Base-by-base conservation (phyloP, 345 rosid species). In the Populus davidiana region DNA sequence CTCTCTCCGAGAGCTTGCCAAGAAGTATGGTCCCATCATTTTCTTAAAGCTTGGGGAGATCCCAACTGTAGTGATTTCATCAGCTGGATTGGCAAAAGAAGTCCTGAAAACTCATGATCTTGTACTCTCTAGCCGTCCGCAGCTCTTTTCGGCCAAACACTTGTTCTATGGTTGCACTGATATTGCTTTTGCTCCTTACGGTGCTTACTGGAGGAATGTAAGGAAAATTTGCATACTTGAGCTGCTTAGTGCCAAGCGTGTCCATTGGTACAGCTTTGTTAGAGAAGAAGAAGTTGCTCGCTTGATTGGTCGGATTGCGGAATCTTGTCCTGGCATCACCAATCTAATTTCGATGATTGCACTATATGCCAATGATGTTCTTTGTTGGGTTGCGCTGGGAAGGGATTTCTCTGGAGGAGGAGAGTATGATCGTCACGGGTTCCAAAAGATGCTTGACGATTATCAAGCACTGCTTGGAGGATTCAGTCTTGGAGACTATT, bases 391-490 rank as follows among this genome's bases (percentile, higher is more conserved):
- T 23, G 79, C 75, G 9, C 75, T 80, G 2, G 82, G 82, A 23
- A 69, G 67, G 67, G 71, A 29, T 35, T 80, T 35, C 44, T 80
- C 82, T 2, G 36, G 38, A 2, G 82, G 61, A 27, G 79, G 83
- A 56, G 89, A 86, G 8, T 82, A 75, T 29, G 88, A 81, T 65
- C 29, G 71, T 39, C 80, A 77, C 61, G 89, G 88, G 29, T 88
- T 88, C 71, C 83, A 88, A 23, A 81, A 79, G 78, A 82, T 88
- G 89, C 89, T 90, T 0, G 82, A 83, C 27, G 88, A 89, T 70
- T 80, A 39, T 18, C 83, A 80, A 47, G 76, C 13, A 1, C 27
- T 80, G 61, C 83, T 80, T 38, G 83, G 83, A 64, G 83, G 79
- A 39, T 80, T 80, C 35, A 80, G 71, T 43, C 79, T 80, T 43